These are phyloP conservation scores for Colletotrichum godetiae DNA, from an alignment of 2,329 filamentous ascomycete species.

Conservation along the genomic window DNA sequence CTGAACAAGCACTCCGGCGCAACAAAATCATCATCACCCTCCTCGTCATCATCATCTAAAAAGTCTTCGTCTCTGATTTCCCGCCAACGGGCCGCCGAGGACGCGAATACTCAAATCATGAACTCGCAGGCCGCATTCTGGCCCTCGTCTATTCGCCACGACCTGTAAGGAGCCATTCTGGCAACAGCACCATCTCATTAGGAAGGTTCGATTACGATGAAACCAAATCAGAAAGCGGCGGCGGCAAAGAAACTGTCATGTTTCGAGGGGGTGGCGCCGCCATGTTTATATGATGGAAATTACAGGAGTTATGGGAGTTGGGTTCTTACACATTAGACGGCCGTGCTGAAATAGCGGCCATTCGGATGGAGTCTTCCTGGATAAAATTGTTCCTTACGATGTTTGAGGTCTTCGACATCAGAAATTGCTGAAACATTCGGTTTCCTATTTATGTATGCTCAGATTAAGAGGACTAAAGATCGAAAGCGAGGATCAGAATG, in stretches of 20 bases:
- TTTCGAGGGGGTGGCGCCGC: background rate
- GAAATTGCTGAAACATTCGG: background rate
- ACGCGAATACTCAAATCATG: conserved; percentile 3
- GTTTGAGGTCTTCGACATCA: background rate
- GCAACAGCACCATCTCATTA: background rate
- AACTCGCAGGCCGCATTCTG: background rate
- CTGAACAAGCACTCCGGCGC: background rate
- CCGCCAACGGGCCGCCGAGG: conserved; percentile 27
- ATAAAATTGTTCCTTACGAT: background rate
- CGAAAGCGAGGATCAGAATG: background rate
- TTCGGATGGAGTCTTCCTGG: background rate
- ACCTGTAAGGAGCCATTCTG: background rate
- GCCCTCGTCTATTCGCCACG: conserved; percentile 8
- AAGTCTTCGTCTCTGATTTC: conserved; percentile 24
- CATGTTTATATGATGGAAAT: background rate
- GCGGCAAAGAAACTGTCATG: background rate
- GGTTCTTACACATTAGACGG: background rate
- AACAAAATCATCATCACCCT: background rate
- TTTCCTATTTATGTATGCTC: background rate
- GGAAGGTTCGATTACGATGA: background rate
- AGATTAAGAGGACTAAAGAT: background rate
- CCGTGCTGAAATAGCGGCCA: background rate
- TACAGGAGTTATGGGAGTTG: background rate
- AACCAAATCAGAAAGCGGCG: background rate
- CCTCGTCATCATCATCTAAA: background rate